A percentile compares a stretch with the other conserved stretches of the same genome.
Conservation (phyloP, 257 asterid genomes). For the Nemophila menziesii region DNA sequence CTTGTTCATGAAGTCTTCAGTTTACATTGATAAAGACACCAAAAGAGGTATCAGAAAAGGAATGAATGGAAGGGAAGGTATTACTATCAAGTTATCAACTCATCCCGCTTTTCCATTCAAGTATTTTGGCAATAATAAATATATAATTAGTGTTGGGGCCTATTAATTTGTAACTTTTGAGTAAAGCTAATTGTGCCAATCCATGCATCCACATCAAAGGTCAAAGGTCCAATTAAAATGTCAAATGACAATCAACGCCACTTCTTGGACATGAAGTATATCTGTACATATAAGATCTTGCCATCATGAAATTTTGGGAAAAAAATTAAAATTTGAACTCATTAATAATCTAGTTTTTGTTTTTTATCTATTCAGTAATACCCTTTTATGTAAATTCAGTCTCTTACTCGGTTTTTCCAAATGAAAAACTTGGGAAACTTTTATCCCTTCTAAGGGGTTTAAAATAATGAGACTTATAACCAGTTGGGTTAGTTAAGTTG, state of each 20-base stretch:
- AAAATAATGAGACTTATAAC: too few relatives aligned
- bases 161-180: constrained; percentile 31
- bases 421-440: too few relatives aligned
- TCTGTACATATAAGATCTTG: too few relatives aligned
- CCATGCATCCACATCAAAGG: constrained; percentile 40
- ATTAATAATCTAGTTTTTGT: too few relatives aligned
- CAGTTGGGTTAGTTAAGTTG: too few relatives aligned
- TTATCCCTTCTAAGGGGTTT: too few relatives aligned
- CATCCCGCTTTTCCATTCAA: constrained; percentile 11
- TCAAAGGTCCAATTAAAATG: constrained; percentile 50
- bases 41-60: constrained; percentile 9
- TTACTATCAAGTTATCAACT: neutral
- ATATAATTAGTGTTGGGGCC: constrained; percentile 35
- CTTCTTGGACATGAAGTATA: constrained; percentile 22
- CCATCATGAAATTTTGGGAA: too few relatives aligned
- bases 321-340: too few relatives aligned
- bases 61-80: constrained; percentile 21
- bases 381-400: too few relatives aligned
- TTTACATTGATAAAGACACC: constrained; percentile 55
- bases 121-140: constrained; percentile 5
- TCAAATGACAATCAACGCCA: constrained; percentile 40
- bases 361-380: too few relatives aligned
- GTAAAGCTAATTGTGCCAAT: constrained; percentile 45
- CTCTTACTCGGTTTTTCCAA: too few relatives aligned
- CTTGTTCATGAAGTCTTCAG: constrained; percentile 62